These are phyloP conservation scores for Cubamyces sp. DNA, from an alignment of 768 basidiomycete species.

Conservation along the genomic window DNA sequence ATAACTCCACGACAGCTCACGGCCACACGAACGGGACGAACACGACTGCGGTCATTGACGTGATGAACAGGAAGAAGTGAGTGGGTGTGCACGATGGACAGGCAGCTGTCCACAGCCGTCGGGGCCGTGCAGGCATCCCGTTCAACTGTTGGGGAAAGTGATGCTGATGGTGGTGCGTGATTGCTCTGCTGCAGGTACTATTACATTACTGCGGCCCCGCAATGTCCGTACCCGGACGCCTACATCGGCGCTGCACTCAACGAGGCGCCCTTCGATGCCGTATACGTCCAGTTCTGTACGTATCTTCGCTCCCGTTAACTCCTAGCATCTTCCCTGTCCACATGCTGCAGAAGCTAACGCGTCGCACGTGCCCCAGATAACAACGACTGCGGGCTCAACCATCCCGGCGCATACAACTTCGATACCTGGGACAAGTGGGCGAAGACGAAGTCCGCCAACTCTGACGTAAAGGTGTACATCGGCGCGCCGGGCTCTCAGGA, in stretches of 20 bases:
- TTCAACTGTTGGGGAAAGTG: background rate
- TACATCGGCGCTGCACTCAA: slow-evolving; percentile 57
- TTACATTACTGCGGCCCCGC: slow-evolving; percentile 68
- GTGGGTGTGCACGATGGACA: background rate
- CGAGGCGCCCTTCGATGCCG: slow-evolving; percentile 64
- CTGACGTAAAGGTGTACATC: slow-evolving; percentile 64
- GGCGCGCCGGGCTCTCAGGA: slow-evolving; percentile 61
- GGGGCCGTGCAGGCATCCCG: background rate
- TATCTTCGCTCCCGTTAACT: background rate
- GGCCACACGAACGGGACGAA: background rate
- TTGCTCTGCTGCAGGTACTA: slow-evolving; percentile 43
- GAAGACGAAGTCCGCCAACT: slow-evolving; percentile 56
- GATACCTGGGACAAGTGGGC: slow-evolving; percentile 68
- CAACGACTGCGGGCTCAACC: slow-evolving; percentile 59
- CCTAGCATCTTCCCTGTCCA: background rate
- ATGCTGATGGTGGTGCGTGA: background rate
- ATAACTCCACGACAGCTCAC: background rate
- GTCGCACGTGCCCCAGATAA: slow-evolving; percentile 40
- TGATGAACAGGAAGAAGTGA: slow-evolving; percentile 22
- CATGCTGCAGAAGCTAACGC: background rate
- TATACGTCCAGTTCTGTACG: slow-evolving; percentile 73
- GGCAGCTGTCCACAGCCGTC: background rate
- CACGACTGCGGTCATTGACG: slow-evolving; percentile 10
- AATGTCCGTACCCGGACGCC: slow-evolving; percentile 71
- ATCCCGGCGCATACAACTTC: slow-evolving; percentile 56